phyloP scores from a whole-genome alignment of 2,329 filamentous ascomycete species.

The Coniochaeta hoffmannii region DNA sequence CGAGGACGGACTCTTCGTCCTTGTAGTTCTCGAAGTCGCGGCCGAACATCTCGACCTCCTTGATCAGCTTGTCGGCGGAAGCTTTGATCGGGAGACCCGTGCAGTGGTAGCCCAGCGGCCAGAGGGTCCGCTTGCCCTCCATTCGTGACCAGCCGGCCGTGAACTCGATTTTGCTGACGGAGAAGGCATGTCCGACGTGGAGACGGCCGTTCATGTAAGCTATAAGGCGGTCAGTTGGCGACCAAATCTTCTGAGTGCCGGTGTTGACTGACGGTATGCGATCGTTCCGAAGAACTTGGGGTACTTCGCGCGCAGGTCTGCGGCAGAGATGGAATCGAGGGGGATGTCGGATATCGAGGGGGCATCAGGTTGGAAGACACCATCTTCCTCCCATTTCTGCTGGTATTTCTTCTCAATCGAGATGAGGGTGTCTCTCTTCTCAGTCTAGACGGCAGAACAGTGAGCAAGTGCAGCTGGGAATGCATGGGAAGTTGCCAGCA shows the following conservation, averaged over 20 bases:
- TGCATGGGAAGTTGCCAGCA: not conserved
- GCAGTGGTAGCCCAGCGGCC: constrained; percentile 91
- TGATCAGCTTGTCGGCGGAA: constrained; percentile 86
- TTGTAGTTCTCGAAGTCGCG: constrained; percentile 74
- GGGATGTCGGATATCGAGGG: constrained; percentile 73
- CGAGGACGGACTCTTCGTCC: constrained; percentile 46
- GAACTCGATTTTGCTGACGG: constrained; percentile 79
- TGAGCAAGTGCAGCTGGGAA: constrained; percentile 5
- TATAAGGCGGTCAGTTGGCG: constrained; percentile 21
- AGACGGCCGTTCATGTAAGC: constrained; percentile 81
- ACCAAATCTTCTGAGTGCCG: not conserved
- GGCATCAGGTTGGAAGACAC: constrained; percentile 79
- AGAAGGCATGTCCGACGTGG: constrained; percentile 90
- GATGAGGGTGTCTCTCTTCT: constrained; percentile 78
- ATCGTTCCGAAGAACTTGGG: constrained; percentile 82
- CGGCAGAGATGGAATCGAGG: constrained; percentile 62
- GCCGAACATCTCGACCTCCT: constrained; percentile 86
- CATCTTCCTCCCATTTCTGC: constrained; percentile 67
- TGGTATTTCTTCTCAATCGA: constrained; percentile 86
- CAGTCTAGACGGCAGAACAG: constrained; percentile 48
- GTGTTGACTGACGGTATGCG: constrained; percentile 33
- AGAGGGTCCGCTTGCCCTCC: constrained; percentile 80
- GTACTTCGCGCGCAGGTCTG: constrained; percentile 68
- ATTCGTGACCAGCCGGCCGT: constrained; percentile 79
- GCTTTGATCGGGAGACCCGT: constrained; percentile 99